These are phyloP conservation scores for Trichoderma koningiopsis DNA, from an alignment of 2,329 filamentous ascomycete species.

Conservation along the genomic window DNA sequence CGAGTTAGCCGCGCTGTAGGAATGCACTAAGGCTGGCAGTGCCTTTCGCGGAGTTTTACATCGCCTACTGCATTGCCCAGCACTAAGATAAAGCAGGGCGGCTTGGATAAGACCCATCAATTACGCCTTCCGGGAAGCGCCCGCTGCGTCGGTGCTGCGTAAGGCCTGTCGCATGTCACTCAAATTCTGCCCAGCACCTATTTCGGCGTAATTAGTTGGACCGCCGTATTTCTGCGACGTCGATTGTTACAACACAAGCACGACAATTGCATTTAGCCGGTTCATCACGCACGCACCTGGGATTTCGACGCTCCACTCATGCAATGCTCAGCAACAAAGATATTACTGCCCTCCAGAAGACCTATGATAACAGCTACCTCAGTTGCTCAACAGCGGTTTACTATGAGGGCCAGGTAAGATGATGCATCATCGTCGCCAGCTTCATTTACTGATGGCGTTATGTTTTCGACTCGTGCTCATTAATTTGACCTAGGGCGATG, in stretches of 20 bases:
- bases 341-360: slow-evolving; percentile 84
- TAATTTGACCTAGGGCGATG: slow-evolving; percentile 68
- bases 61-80: neutral
- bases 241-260: neutral
- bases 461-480: neutral
- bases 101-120: slow-evolving; percentile 14
- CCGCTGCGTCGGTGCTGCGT: neutral
- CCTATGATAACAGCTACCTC: slow-evolving; percentile 94
- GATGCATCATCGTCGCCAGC: neutral
- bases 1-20: neutral
- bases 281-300: neutral
- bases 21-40: neutral
- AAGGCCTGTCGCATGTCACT: slow-evolving; percentile 17
- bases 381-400: slow-evolving; percentile 95
- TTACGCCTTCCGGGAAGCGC: neutral
- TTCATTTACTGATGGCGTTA: neutral
- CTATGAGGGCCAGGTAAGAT: slow-evolving; percentile 83
- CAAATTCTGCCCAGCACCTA: neutral
- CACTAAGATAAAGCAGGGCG: neutral
- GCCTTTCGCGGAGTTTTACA: neutral
- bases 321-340: slow-evolving; percentile 57
- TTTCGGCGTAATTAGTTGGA: neutral
- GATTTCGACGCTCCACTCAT: slow-evolving; percentile 27
- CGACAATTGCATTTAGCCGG: neutral
- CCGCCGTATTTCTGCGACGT: neutral